Evolutionary conservation across 1,284 basidiomycete species (phyloP).

Genomic region (Cryptococcus sp.): DNA sequence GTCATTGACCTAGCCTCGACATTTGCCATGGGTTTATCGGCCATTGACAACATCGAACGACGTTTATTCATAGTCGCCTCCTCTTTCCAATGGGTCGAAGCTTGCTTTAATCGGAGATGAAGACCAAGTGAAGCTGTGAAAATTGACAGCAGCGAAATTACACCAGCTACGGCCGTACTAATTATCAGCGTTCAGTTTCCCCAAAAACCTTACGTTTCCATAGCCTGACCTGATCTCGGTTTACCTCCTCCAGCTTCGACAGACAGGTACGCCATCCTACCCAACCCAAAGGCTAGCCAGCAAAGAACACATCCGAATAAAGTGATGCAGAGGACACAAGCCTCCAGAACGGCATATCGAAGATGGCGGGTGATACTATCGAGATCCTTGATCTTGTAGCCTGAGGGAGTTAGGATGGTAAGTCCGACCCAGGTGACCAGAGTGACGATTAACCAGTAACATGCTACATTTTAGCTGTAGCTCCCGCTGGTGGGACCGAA

Average conservation of each 20-base stretch:
- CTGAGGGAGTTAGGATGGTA: conserved; percentile 22
- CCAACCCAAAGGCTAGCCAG: conserved; percentile 42
- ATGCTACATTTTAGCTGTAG: conserved; percentile 13
- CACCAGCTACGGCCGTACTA: conserved; percentile 39
- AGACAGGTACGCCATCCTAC: conserved; percentile 24
- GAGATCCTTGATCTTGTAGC: conserved; percentile 33
- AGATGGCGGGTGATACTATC: conserved; percentile 40
- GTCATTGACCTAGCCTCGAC: background rate
- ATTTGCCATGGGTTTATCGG: background rate
- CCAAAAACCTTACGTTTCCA: conserved; percentile 34
- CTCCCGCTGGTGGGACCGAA: background rate
- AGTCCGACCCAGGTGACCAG: conserved; percentile 35
- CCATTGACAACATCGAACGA: conserved; percentile 19
- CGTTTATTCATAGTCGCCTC: conserved; percentile 37
- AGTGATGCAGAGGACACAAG: conserved; percentile 36
- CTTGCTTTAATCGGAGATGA: conserved; percentile 32
- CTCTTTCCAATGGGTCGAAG: conserved; percentile 36
- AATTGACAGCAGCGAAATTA: conserved; percentile 38
- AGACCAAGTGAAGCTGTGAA: conserved; percentile 34
- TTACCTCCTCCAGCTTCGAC: conserved; percentile 22
- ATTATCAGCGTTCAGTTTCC: background rate
- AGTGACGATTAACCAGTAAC: conserved; percentile 43
- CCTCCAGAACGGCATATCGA: conserved; percentile 35
- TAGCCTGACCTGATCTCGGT: conserved; percentile 33
- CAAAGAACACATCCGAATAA: conserved; percentile 41